Percentiles rank a stretch among this genome's conserved stretches.
Conservation (phyloP, 2,329 filamentous ascomycete species). For the Aspergillus jensenii region DNA sequence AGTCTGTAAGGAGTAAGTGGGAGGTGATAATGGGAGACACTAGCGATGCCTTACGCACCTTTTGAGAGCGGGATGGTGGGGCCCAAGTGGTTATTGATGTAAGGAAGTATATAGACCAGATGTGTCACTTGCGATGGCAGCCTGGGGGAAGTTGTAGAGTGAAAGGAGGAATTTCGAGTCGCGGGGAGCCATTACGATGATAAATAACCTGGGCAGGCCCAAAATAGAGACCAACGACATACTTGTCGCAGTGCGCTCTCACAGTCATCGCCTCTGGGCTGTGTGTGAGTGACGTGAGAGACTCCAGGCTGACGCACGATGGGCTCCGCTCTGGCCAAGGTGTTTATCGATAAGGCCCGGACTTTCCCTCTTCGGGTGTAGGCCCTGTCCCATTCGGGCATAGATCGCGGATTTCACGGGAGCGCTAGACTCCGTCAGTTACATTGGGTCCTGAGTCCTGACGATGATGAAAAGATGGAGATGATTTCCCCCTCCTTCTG, state of each 20-base stretch:
- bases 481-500: neutral
- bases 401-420: conserved; percentile 14
- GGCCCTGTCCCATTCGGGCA: neutral
- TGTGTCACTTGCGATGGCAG: neutral
- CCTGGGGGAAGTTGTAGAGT: neutral
- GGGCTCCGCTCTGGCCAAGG: conserved; percentile 1
- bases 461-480: conserved; percentile 16
- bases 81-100: conserved; percentile 7
- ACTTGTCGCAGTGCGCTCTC: neutral
- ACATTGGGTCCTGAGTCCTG: conserved; percentile 12
- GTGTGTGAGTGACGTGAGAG: conserved; percentile 24
- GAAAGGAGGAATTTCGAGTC: neutral
- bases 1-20: conserved; percentile 15
- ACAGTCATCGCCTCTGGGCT: conserved; percentile 2
- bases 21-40: conserved; percentile 16
- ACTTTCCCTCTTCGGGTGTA: conserved; percentile 10
- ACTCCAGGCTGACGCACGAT: conserved; percentile 30
- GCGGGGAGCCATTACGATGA: neutral
- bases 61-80: conserved; percentile 11
- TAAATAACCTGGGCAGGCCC: neutral
- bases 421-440: conserved; percentile 20
- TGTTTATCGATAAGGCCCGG: conserved; percentile 23
- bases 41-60: conserved; percentile 19
- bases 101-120: neutral
- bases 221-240: neutral